A percentile compares a stretch with the other conserved stretches of the same genome.
These are phyloP conservation scores for Diacronema lutheri DNA, from an alignment of 78 protist species.

Conservation along the genomic window DNA sequence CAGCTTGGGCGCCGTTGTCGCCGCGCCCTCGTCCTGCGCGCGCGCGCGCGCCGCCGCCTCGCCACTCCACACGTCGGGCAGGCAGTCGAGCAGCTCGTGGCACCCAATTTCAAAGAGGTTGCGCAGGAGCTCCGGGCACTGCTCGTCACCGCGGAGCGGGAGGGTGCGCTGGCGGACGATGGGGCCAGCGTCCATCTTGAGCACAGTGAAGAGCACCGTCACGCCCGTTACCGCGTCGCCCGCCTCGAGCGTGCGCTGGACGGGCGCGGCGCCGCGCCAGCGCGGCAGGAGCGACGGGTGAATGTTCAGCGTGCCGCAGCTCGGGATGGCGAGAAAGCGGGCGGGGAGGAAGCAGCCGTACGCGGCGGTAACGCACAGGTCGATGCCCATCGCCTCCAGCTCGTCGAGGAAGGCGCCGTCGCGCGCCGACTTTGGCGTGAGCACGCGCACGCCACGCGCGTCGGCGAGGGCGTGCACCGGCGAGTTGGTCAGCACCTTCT, in stretches of 20 bases:
- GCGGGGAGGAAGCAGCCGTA: slow-evolving; percentile 30
- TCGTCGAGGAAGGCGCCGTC: not conserved
- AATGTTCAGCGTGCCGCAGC: slow-evolving; percentile 22
- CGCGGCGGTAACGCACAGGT: slow-evolving; percentile 32
- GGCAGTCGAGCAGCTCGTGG: not conserved
- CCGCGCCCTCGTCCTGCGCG: slow-evolving; percentile 19
- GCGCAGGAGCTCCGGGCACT: slow-evolving; percentile 7
- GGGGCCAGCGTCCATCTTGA: slow-evolving; percentile 42
- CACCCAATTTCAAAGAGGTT: slow-evolving; percentile 20
- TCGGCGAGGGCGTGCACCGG: slow-evolving; percentile 20
- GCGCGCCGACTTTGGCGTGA: not conserved
- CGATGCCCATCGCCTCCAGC: not conserved
- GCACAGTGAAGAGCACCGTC: slow-evolving; percentile 17
- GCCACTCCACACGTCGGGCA: not conserved
- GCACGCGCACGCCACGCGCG: not conserved
- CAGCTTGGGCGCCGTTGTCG: slow-evolving; percentile 4
- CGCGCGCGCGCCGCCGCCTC: not conserved
- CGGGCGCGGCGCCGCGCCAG: slow-evolving; percentile 46
- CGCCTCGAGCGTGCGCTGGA: slow-evolving; percentile 25
- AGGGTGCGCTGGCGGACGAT: not conserved
- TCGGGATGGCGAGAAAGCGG: slow-evolving; percentile 21
- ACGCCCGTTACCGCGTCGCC: slow-evolving; percentile 32
- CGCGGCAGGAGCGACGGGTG: slow-evolving; percentile 40
- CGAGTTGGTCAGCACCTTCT: slow-evolving; percentile 5
- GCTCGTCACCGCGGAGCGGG: not conserved